Conservation (phyloP, 495 filamentous ascomycete genomes). For the Aspergillus mulundensis region DNA sequence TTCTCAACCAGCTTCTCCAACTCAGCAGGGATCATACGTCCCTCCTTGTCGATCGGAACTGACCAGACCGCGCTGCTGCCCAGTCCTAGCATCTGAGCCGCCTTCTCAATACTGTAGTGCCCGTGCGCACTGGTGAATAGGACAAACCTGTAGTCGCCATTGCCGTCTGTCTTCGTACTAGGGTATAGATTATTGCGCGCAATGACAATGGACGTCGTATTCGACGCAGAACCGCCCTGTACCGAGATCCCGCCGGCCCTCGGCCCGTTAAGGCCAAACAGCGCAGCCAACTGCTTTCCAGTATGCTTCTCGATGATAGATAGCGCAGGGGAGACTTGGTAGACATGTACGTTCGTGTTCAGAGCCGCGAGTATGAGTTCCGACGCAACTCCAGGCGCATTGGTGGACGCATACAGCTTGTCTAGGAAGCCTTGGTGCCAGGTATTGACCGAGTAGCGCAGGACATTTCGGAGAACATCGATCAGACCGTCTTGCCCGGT, state of each 20-base stretch:
- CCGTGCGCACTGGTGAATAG: conserved; percentile 88
- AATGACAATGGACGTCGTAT: conserved; percentile 81
- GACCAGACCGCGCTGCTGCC: conserved; percentile 67
- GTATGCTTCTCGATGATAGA: conserved; percentile 82
- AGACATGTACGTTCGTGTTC: conserved; percentile 90
- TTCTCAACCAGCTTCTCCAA: conserved; percentile 57
- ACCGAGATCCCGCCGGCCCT: conserved; percentile 83
- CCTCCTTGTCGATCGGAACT: conserved; percentile 69
- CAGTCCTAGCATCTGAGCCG: conserved; percentile 79
- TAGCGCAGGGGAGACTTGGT: conserved; percentile 83
- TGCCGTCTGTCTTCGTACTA: conserved; percentile 66
- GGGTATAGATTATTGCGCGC: conserved; percentile 85
- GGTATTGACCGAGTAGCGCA: conserved; percentile 86
- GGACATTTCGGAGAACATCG: conserved; percentile 57
- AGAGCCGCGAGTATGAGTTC: conserved; percentile 78
- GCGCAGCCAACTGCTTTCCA: conserved; percentile 58
- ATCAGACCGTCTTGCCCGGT: conserved; percentile 69
- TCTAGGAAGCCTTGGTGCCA: conserved; percentile 96
- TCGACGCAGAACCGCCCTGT: conserved; percentile 80
- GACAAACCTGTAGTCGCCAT: conserved; percentile 59
- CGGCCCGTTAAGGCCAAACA: conserved; percentile 72
- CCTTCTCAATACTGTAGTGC: conserved; percentile 94
- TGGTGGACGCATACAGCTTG: conserved; percentile 83
- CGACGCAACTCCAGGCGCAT: conserved; percentile 76
- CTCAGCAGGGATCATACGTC: conserved; percentile 64